Conservation (phyloP, 352 stramenopile species). For the Peronospora destructor region DNA sequence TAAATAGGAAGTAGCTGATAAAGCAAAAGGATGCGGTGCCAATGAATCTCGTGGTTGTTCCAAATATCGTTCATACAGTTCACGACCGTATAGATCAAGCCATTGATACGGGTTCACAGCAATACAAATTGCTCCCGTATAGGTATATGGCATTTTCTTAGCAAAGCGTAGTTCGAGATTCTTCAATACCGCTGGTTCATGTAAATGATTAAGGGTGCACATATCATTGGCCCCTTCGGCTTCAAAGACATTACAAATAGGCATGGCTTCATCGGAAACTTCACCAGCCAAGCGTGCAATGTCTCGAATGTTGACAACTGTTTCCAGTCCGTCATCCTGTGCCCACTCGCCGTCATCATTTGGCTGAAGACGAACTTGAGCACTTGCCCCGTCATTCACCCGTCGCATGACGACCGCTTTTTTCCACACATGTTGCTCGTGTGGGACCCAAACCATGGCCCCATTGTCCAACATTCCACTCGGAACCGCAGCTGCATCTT, state of each 20-base stretch:
- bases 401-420: constrained; percentile 60
- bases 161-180: constrained; percentile 68
- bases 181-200: constrained; percentile 70
- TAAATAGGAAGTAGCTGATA: constrained; percentile 58
- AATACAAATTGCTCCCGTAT: constrained; percentile 76
- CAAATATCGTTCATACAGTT: constrained; percentile 63
- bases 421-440: constrained; percentile 73
- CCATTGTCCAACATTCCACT: constrained; percentile 49
- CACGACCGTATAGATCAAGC: constrained; percentile 64
- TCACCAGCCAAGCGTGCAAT: constrained; percentile 64
- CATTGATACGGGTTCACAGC: constrained; percentile 80
- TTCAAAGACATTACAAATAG: constrained; percentile 78
- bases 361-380: constrained; percentile 57
- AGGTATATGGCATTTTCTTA: constrained; percentile 71
- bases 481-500: constrained; percentile 19
- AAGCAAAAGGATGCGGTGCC: constrained; percentile 58
- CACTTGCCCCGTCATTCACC: constrained; percentile 38
- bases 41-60: constrained; percentile 47
- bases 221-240: constrained; percentile 66
- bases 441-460: constrained; percentile 76
- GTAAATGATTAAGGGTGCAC: constrained; percentile 73
- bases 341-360: constrained; percentile 49
- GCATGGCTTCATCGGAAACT: constrained; percentile 69
- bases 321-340: constrained; percentile 52
- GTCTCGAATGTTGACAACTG: constrained; percentile 54